Percentiles rank a stretch among this genome's conserved stretches.
Conservation (phyloP, 768 basidiomycete genomes). For the Macrolepiota fuliginosa region DNA sequence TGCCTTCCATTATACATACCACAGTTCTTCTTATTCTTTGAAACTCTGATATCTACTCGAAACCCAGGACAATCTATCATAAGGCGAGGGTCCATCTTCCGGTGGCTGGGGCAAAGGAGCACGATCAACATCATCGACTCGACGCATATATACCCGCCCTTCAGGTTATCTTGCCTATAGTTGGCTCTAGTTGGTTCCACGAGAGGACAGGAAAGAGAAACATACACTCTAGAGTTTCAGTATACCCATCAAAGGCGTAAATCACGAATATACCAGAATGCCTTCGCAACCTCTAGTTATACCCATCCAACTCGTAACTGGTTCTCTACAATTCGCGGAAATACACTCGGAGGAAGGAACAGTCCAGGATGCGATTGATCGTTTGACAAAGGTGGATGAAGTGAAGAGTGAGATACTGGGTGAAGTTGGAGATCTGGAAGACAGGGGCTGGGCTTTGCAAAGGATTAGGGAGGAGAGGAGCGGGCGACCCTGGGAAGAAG, state of each 20-base stretch:
- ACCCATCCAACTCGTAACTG: conserved; percentile 57
- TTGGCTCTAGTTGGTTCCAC: background rate
- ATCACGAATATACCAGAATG: conserved; percentile 12
- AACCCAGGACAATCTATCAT: background rate
- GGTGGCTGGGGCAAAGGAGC: background rate
- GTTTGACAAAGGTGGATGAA: conserved; percentile 43
- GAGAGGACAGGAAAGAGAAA: background rate
- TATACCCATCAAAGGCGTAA: background rate
- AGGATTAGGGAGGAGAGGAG: conserved; percentile 52
- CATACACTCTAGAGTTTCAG: background rate
- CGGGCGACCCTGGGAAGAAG: conserved; percentile 70
- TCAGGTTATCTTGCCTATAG: background rate
- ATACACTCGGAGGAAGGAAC: conserved; percentile 46
- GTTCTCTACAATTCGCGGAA: conserved; percentile 61
- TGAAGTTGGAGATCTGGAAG: conserved; percentile 36
- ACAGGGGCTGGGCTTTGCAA: conserved; percentile 70
- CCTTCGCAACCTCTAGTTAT: conserved; percentile 36
- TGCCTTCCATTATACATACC: background rate
- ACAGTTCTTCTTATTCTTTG: background rate
- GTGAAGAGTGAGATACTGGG: conserved; percentile 55
- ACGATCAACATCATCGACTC: background rate
- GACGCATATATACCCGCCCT: background rate
- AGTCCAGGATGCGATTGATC: conserved; percentile 58
- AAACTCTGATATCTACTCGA: background rate
- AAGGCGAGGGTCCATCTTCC: background rate